Percentiles rank a stretch among this genome's conserved stretches.
Conservation (phyloP, 371 early-diverging fungal species). For the Rhizopus arrhizus region DNA sequence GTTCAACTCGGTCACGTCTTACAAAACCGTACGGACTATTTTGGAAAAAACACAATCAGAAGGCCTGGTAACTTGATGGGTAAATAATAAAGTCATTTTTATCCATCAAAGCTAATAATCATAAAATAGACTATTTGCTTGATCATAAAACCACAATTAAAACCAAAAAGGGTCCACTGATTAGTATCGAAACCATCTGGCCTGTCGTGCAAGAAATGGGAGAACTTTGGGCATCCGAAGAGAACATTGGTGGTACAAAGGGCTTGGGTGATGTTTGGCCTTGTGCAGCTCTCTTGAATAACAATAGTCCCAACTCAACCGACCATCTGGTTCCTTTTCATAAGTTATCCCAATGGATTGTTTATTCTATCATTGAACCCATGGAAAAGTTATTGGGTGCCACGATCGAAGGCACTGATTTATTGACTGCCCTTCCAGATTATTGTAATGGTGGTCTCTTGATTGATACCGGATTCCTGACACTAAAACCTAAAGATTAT, state of each 20-base stretch:
- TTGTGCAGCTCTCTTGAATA: constrained; percentile 43
- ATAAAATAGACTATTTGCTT: constrained; percentile 40
- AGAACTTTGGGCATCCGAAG: constrained; percentile 53
- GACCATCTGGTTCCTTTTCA: constrained; percentile 78
- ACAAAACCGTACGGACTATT: constrained; percentile 44
- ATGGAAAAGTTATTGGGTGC: constrained; percentile 67
- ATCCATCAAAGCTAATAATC: neutral
- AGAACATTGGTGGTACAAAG: constrained; percentile 53
- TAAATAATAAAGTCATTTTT: constrained; percentile 28
- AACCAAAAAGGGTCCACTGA: constrained; percentile 51
- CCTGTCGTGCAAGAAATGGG: constrained; percentile 68
- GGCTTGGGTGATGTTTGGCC: constrained; percentile 90
- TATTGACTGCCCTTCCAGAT: constrained; percentile 88
- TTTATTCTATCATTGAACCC: constrained; percentile 89
- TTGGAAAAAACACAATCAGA: constrained; percentile 50
- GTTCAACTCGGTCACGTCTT: constrained; percentile 63
- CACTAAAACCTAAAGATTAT: constrained; percentile 41
- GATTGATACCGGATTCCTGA: constrained; percentile 52
- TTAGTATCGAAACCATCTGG: constrained; percentile 77
- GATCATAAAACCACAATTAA: constrained; percentile 45
- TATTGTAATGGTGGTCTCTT: constrained; percentile 83
- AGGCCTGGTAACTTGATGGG: constrained; percentile 88
- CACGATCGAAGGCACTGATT: constrained; percentile 65
- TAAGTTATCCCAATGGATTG: constrained; percentile 92
- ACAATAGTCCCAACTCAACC: constrained; percentile 29